These are phyloP conservation scores for Pythium vanterpoolii DNA, from an alignment of 352 stramenopile species.

Conservation along the genomic window DNA sequence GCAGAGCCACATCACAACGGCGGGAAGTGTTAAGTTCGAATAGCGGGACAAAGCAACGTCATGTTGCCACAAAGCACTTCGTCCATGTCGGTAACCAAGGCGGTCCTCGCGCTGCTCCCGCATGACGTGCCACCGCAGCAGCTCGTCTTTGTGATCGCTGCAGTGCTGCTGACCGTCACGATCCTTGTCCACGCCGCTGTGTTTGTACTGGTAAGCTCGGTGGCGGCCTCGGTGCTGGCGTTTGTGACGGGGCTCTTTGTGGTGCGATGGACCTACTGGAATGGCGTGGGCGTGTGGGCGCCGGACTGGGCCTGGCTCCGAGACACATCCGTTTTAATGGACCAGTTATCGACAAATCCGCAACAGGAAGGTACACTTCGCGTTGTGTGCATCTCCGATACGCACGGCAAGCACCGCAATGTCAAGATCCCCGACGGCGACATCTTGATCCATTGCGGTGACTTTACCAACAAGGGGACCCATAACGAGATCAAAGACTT, in stretches of 20 bases:
- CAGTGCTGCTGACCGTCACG: slow-evolving; percentile 17
- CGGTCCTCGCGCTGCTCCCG: slow-evolving; percentile 29
- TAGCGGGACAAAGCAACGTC: not conserved
- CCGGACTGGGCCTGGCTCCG: slow-evolving; percentile 46
- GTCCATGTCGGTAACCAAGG: slow-evolving; percentile 3
- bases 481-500: slow-evolving; percentile 73
- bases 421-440: slow-evolving; percentile 71
- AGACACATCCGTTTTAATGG: slow-evolving; percentile 26
- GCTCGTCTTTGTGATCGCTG: slow-evolving; percentile 15
- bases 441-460: slow-evolving; percentile 88
- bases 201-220: slow-evolving; percentile 28
- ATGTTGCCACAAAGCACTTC: not conserved
- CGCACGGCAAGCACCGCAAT: slow-evolving; percentile 64
- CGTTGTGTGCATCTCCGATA: slow-evolving; percentile 83
- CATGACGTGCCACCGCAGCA: slow-evolving; percentile 36
- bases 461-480: slow-evolving; percentile 84
- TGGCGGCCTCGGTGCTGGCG: slow-evolving; percentile 15
- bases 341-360: slow-evolving; percentile 32
- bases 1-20: too few relatives aligned
- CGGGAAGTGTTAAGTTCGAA: slow-evolving; percentile 2
- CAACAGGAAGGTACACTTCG: slow-evolving; percentile 56
- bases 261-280: slow-evolving; percentile 59
- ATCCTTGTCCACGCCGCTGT: slow-evolving; percentile 10
- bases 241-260: slow-evolving; percentile 19
- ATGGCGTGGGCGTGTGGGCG: slow-evolving; percentile 57